Conservation (phyloP, 2,329 filamentous ascomycete species). For the Ceratocystis harringtonii region DNA sequence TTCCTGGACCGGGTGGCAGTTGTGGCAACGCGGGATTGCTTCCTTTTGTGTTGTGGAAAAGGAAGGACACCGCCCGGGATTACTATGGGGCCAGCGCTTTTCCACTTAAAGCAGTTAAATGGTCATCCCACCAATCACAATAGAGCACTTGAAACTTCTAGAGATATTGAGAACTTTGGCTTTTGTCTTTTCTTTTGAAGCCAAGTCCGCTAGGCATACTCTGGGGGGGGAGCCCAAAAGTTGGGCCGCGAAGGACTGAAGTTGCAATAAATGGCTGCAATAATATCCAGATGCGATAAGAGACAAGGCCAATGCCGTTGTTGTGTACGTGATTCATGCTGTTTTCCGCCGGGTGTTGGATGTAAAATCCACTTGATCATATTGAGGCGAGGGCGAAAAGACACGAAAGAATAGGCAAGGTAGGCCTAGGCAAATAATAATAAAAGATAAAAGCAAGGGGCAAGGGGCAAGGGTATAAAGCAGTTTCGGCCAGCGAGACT, state of each 20-base stretch:
- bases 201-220: not conserved
- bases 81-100: not conserved
- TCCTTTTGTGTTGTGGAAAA: not conserved
- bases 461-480: too few relatives aligned
- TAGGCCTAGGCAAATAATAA: not conserved
- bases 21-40: not conserved
- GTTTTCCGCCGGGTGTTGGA: not conserved
- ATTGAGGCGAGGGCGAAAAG: not conserved
- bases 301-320: not conserved
- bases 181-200: not conserved
- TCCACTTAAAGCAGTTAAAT: slow-evolving; percentile 11
- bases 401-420: not conserved
- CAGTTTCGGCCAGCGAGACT: too few relatives aligned
- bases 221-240: not conserved
- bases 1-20: not conserved
- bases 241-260: too few relatives aligned
- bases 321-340: not conserved
- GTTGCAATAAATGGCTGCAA: not conserved
- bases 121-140: slow-evolving; percentile 5
- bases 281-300: not conserved
- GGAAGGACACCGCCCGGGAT: not conserved
- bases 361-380: not conserved
- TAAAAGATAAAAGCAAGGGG: too few relatives aligned
- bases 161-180: not conserved
- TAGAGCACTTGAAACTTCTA: not conserved